Evolutionary conservation across 1,139 yeast species (phyloP), one percentile per base, ranked within the genome.

Genomic region (Torulaspora globosa): DNA sequence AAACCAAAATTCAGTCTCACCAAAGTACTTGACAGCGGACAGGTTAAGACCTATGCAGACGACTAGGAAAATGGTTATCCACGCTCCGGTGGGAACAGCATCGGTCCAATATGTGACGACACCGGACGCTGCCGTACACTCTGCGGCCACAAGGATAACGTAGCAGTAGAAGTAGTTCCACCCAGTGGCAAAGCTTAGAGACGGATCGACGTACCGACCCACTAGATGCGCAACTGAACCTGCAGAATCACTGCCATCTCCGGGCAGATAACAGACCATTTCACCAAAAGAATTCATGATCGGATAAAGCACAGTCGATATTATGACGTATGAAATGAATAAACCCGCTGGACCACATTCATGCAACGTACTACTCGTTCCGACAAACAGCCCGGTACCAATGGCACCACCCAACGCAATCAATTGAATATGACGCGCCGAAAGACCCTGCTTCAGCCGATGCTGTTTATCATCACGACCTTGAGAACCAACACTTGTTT

Each of bases 351-450:
- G 90, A 35, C 92, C 90, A 62, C 85, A 84, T 23, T 70, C 68
- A 47, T 70, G 63, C 49, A 83, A 70, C 5, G 87, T 82, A 49
- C 72, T 70, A 50, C 87, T 86, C 26, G 81, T 72, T 59, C 86
- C 86, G 31, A 82, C 79, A 58, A 72, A 74, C 66, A 79, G 57
- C 76, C 73, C 73, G 2, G 74, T 85, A 66, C 95, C 95, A 55
- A 87, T 84, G 46, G 86, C 74, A 49, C 95, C 95, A 62, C 95
- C 95, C 58, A 87, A 78, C 40, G 95, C 94, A 66, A 87, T 86
- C 79, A 81, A 75, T 61, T 79, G 83, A 44, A 79, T 65, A 53
- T 79, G 83, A 58, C 82, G 83, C 81, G 70, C 72, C 58, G 80
- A 80, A 51, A 84, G 72, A 35, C 77, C 72, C 60, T 87, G 73